These are phyloP conservation scores for Elsinoe australis DNA, from an alignment of 2,329 filamentous ascomycete species.

Conservation along the genomic window DNA sequence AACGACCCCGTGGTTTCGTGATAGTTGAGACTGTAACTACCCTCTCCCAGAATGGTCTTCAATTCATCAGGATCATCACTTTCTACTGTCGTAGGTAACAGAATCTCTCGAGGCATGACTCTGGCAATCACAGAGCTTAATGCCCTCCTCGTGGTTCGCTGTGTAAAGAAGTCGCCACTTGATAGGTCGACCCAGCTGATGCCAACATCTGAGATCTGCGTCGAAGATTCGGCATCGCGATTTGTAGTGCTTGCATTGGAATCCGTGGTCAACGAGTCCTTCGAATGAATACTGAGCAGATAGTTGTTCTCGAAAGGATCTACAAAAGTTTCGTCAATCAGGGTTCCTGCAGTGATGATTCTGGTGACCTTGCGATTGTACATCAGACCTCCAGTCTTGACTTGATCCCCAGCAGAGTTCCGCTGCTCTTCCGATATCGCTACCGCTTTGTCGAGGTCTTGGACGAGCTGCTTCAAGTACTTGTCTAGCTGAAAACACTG, in stretches of 20 bases:
- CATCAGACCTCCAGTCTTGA: slow-evolving; percentile 68
- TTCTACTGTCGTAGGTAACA: slow-evolving; percentile 56
- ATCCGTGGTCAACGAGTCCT: slow-evolving; percentile 23
- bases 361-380: slow-evolving; percentile 80
- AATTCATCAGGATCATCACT: slow-evolving; percentile 34
- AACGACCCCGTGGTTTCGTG: slow-evolving; percentile 39
- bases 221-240: too few species aligned
- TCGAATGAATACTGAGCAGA: slow-evolving; percentile 68
- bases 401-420: slow-evolving; percentile 59
- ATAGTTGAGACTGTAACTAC: slow-evolving; percentile 65
- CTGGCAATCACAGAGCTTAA: slow-evolving; percentile 76
- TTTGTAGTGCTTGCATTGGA: too few species aligned
- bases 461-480: slow-evolving; percentile 85
- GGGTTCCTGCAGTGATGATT: slow-evolving; percentile 85
- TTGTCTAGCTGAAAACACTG: slow-evolving; percentile 88
- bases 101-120: slow-evolving; percentile 74
- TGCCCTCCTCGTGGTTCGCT: slow-evolving; percentile 60
- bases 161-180: slow-evolving; percentile 88
- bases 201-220: too few species aligned
- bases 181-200: slow-evolving; percentile 93
- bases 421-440: slow-evolving; percentile 91
- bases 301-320: slow-evolving; percentile 92
- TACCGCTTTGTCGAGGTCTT: slow-evolving; percentile 83
- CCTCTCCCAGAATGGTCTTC: slow-evolving; percentile 28
- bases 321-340: slow-evolving; percentile 97